Conservation (phyloP, 345 rosid genomes). For the Acer campestre region DNA sequence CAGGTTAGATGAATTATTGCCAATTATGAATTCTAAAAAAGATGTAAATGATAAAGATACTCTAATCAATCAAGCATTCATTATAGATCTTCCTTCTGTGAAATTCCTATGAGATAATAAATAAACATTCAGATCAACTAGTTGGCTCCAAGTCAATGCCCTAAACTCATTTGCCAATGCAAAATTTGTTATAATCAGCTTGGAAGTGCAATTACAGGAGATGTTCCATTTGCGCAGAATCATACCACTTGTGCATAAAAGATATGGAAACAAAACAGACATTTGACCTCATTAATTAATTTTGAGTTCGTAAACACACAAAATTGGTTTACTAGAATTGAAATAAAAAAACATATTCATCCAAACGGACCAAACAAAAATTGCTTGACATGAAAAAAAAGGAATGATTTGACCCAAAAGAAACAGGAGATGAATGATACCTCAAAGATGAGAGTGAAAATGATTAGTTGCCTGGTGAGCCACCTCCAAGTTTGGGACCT, state of each 20-base stretch:
- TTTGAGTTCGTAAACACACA: no score
- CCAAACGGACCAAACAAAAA: background rate
- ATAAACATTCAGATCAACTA: background rate
- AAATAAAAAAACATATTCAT: no score
- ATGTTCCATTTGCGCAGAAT: no score
- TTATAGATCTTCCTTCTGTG: background rate
- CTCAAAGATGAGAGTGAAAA: constrained; percentile 77
- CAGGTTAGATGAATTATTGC: background rate
- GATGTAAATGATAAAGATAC: background rate
- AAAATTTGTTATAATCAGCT: background rate
- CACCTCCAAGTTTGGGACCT: constrained; percentile 73
- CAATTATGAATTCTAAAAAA: background rate
- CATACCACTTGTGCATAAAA: no score
- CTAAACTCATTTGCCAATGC: background rate
- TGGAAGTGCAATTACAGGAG: background rate
- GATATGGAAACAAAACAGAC: no score
- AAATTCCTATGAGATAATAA: background rate
- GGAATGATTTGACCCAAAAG: background rate
- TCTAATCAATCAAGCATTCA: background rate
- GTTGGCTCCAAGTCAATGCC: background rate
- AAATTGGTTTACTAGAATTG: no score
- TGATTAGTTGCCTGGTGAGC: constrained; percentile 58
- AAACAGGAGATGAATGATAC: constrained; percentile 25
- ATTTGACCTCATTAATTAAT: no score
- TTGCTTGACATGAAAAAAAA: background rate